Evolutionary conservation across 1,139 yeast species (phyloP), one percentile per base, ranked within the genome.

Genomic region (Saccharomyces hybrid): DNA sequence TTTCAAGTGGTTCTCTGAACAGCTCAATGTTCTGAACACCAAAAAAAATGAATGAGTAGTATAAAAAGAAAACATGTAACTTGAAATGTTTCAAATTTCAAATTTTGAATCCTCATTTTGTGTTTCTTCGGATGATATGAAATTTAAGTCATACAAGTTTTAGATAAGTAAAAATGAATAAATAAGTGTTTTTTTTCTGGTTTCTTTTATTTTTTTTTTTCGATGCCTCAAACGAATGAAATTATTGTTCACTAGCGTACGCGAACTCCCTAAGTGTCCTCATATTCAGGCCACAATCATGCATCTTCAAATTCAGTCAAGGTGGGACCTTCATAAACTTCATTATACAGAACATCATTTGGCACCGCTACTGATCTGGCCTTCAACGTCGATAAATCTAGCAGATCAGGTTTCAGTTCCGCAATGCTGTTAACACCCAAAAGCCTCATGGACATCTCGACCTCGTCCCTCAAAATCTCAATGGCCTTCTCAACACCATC

Each of bases 371-470:
- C 77, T 42, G 68, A 65, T 63, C 80, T 80, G 14, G 59, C 54
- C 27, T 71, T 64, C 52, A 75, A 61, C 30, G 73, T 66, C 34
- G 74, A 67, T 9, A 76, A 67, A 61, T 84, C 88, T 9, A 84
- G 68, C 57, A 78, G 72, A 6, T 75, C 72, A 13, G 83, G 83
- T 59, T 80, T 76, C 59, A 91, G 75, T 48, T 89, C 85, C 50
- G 77, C 79, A 23, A 91, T 73, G 27, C 76, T 76, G 25, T 81
- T 82, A 34, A 81, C 96, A 48, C 97, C 98, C 52, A 91, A 73
- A 51, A 90, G 75, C 61, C 96, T 78, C 97, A 91, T 88, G 70
- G 86, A 83, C 93, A 89, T 87, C 59, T 80, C 82, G 69, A 91
- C 70, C 68, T 91, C 98, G 57, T 85, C 90, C 65, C 84, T 86